Conservation (phyloP, 352 stramenopile genomes). For the Halophytophthora polymorphica region DNA sequence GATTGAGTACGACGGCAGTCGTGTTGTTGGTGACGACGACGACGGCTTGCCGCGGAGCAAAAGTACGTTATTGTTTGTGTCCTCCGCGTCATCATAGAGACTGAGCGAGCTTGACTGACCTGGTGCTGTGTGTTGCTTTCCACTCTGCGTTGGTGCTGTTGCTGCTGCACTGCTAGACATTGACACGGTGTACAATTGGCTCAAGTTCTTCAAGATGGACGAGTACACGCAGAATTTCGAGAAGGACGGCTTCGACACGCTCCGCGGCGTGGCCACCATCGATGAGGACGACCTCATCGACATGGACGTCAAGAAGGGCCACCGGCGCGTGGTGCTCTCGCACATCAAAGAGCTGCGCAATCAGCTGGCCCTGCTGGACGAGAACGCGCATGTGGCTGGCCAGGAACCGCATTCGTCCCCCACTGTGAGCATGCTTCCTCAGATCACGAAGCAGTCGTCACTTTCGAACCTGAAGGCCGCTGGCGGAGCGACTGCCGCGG, state of each 20-base stretch:
- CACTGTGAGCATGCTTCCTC: conserved; percentile 73
- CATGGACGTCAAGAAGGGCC: conserved; percentile 88
- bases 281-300: conserved; percentile 86
- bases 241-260: conserved; percentile 84
- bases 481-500: conserved; percentile 8
- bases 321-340: conserved; percentile 78
- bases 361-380: conserved; percentile 62
- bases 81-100: too few species aligned
- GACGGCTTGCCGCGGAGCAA: conserved; percentile 35
- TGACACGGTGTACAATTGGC: conserved; percentile 77
- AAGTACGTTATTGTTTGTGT: conserved; percentile 30
- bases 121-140: neutral
- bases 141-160: neutral
- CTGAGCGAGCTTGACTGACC: neutral
- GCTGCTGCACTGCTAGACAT: conserved; percentile 43
- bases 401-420: conserved; percentile 69
- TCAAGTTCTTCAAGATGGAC: conserved; percentile 86
- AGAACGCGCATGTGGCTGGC: conserved; percentile 46
- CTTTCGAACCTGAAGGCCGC: conserved; percentile 32
- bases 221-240: conserved; percentile 88
- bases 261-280: conserved; percentile 81
- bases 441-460: conserved; percentile 51
- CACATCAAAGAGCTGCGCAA: conserved; percentile 83
- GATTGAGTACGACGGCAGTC: conserved; percentile 24
- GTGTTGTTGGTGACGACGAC: conserved; percentile 35